These are phyloP conservation scores for Paxillus rubicundulus DNA, from an alignment of 768 basidiomycete genomes.

Conservation along the genomic window DNA sequence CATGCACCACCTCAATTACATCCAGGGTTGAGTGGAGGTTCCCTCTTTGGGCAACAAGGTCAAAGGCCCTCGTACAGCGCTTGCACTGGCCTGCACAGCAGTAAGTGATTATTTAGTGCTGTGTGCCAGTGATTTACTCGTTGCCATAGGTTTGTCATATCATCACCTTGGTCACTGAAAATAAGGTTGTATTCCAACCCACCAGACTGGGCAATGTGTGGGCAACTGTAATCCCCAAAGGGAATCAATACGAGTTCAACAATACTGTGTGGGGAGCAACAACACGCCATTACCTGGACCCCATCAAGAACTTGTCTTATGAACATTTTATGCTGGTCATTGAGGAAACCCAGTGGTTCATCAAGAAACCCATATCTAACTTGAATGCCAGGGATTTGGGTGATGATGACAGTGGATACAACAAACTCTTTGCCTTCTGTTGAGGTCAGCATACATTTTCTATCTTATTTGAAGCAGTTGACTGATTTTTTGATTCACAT, in stretches of 20 bases:
- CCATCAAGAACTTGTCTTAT: slow-evolving; percentile 4
- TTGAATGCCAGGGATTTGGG: not conserved
- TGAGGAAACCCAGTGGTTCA: not conserved
- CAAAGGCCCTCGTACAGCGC: not conserved
- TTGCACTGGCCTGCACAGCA: slow-evolving; percentile 6
- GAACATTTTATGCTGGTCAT: slow-evolving; percentile 4
- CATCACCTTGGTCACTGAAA: slow-evolving; percentile 2
- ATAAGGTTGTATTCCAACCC: not conserved
- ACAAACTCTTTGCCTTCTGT: not conserved
- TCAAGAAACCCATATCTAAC: not conserved
- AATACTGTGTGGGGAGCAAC: too few species aligned
- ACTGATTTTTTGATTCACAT: too few species aligned
- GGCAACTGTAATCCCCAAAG: too few species aligned
- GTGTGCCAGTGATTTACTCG: not conserved
- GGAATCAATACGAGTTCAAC: too few species aligned
- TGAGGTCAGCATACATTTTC: too few species aligned
- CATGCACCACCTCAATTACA: too few species aligned
- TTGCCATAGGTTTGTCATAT: slow-evolving; percentile 2
- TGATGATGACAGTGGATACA: not conserved
- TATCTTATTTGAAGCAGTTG: not conserved
- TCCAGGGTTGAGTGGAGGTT: too few species aligned
- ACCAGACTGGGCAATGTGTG: slow-evolving; percentile 5
- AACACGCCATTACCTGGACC: too few species aligned
- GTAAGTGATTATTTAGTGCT: not conserved
- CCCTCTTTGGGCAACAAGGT: slow-evolving; percentile 1